Evolutionary conservation across 2,329 filamentous ascomycete genomes (phyloP).

Genomic region (Sclerotinia minor): DNA sequence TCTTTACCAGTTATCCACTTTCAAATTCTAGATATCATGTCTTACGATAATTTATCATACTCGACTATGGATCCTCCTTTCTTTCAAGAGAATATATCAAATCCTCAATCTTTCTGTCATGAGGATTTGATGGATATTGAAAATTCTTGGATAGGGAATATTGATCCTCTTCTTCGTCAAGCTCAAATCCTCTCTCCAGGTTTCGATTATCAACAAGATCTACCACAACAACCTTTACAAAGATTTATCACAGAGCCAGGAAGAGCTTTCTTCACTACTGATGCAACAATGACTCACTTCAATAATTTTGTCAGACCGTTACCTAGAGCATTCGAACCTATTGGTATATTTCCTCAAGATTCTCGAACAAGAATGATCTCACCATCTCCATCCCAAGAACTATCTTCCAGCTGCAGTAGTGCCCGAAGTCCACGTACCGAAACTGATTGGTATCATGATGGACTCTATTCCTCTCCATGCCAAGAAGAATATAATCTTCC

Average conservation of each 20-base stretch:
- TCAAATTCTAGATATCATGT: slow-evolving; percentile 16
- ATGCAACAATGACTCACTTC: slow-evolving; percentile 10
- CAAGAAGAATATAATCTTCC: slow-evolving; percentile 28
- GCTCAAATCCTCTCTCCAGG: slow-evolving; percentile 12
- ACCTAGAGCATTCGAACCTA: slow-evolving; percentile 26
- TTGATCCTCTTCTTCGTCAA: slow-evolving; percentile 31
- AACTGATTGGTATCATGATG: slow-evolving; percentile 29
- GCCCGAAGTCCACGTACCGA: slow-evolving; percentile 32
- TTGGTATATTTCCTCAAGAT: slow-evolving; percentile 29
- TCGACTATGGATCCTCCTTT: slow-evolving; percentile 22
- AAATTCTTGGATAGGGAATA: slow-evolving; percentile 27
- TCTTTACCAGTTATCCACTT: background rate
- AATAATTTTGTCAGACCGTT: slow-evolving; percentile 17
- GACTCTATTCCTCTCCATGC: slow-evolving; percentile 28
- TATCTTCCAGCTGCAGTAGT: slow-evolving; percentile 32
- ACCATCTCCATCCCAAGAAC: slow-evolving; percentile 34
- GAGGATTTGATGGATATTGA: slow-evolving; percentile 25
- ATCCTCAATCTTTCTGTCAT: slow-evolving; percentile 23
- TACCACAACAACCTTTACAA: slow-evolving; percentile 30
- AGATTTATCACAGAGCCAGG: slow-evolving; percentile 32
- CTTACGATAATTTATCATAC: slow-evolving; percentile 26
- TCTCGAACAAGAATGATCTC: slow-evolving; percentile 30
- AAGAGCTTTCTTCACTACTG: slow-evolving; percentile 29
- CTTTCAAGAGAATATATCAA: slow-evolving; percentile 24
- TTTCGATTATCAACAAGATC: slow-evolving; percentile 22